Conservation (phyloP, 1,139 yeast species). For the Pichia sp. region DNA sequence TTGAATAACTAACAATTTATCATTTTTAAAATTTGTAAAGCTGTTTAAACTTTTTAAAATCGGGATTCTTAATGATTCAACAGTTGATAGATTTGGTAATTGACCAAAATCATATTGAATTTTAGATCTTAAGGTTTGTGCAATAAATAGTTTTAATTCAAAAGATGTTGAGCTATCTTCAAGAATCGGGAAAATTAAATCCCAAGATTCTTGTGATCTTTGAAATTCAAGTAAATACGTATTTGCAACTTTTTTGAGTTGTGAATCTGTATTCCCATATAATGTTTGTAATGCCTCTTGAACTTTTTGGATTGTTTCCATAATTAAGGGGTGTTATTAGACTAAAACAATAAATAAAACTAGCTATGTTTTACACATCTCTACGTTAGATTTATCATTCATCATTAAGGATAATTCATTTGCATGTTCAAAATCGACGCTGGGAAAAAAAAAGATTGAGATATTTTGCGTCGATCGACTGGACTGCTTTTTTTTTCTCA, state of each 20-base stretch:
- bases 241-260: slow-evolving; percentile 54
- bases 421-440: no score
- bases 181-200: slow-evolving; percentile 31
- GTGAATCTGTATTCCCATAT: slow-evolving; percentile 43
- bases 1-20: slow-evolving; percentile 67
- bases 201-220: slow-evolving; percentile 71
- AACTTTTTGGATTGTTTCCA: slow-evolving; percentile 17
- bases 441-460: no score
- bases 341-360: no score
- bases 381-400: no score
- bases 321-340: background rate
- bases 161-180: slow-evolving; percentile 22
- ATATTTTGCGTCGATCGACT: no score
- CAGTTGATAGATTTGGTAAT: slow-evolving; percentile 43
- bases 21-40: slow-evolving; percentile 15
- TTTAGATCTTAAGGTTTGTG: slow-evolving; percentile 85
- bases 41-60: slow-evolving; percentile 47
- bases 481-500: no score
- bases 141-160: slow-evolving; percentile 71
- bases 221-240: slow-evolving; percentile 73
- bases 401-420: no score
- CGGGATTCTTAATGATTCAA: slow-evolving; percentile 53
- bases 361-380: no score
- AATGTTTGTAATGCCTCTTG: slow-evolving; percentile 53
- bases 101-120: slow-evolving; percentile 79